Evolutionary conservation across 352 stramenopile species (phyloP).

Genomic region (Plasmopara viticola): DNA sequence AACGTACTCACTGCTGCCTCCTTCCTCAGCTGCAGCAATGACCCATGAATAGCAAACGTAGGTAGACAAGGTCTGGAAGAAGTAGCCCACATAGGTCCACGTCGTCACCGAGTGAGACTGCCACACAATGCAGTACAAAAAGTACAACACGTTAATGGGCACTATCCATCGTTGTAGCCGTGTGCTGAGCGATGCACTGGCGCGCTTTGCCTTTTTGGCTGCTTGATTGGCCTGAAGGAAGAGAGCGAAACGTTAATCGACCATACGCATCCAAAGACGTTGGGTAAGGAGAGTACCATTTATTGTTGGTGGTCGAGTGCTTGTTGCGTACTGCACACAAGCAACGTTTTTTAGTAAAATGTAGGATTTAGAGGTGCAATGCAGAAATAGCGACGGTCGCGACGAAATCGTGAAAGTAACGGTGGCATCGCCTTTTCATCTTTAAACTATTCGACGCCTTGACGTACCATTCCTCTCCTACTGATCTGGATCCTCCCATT

Average conservation of each 20-base stretch:
- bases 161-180: constrained; percentile 76
- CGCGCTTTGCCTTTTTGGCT: constrained; percentile 75
- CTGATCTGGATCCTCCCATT: too few species aligned
- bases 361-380: too few species aligned
- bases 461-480: too few species aligned
- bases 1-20: constrained; percentile 68
- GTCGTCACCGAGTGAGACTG: constrained; percentile 51
- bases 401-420: too few species aligned
- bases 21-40: constrained; percentile 67
- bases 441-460: too few species aligned
- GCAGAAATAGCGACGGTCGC: too few species aligned
- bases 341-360: too few species aligned
- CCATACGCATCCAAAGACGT: background rate
- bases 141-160: constrained; percentile 76
- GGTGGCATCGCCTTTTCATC: too few species aligned
- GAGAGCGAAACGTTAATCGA: background rate
- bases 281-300: constrained; percentile 11
- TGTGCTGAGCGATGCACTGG: constrained; percentile 59
- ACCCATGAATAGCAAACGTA: constrained; percentile 82
- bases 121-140: constrained; percentile 74
- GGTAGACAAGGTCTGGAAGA: constrained; percentile 54
- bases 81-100: constrained; percentile 68
- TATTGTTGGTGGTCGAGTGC: background rate
- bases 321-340: too few species aligned
- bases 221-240: constrained; percentile 66